Base-by-base conservation (phyloP, 1,284 basidiomycete genomes). In the Neonothopanus nambi region DNA sequence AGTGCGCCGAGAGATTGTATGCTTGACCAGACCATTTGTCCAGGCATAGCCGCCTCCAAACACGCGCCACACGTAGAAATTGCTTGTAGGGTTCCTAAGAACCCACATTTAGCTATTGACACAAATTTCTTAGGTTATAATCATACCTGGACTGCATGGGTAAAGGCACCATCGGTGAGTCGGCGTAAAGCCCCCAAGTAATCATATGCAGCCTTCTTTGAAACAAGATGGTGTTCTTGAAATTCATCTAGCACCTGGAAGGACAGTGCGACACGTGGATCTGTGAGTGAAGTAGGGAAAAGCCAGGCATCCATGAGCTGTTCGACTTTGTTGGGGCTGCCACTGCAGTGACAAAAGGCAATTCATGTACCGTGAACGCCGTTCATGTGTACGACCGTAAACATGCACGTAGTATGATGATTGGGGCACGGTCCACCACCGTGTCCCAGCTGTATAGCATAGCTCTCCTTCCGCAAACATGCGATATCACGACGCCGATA, bases 251-350 rank as follows among this genome's bases (percentile, higher is more conserved):
- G n/a, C n/a, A n/a, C n/a, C n/a, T n/a, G n/a, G n/a, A n/a, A 54
- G 15, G 67, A 66, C 41, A 66, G 65, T 0, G 59, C 65, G 1
- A 64, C 67, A 11, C 56, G 48, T 0, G 68, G 64, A 13, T 57
- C 46, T 1, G 55, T 48, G 0, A 61, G 46, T 0, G 69, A 69
- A 0, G 65, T 65, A 15, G 69, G 70, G 28, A 64, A 71, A 30
- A 70, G 58, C 5, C 63, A 35, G 0, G 55, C 39, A 0, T 56
- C 55, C 38, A 71, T 57, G 0, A 71, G 57, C 44, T 71, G 69
- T 6, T 51, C 35, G 28, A 52, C 13, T 18, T 47, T 30, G 36
- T 52, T 48, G 38, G 23, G 21, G 12, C 15, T 9, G 5, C 50
- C 51, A 20, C 33, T n/a, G 39, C 64, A 65, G 5, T 30, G 15